phyloP scores from a whole-genome alignment of 192 early-diverging fungal species.

The Backusella sp. region DNA sequence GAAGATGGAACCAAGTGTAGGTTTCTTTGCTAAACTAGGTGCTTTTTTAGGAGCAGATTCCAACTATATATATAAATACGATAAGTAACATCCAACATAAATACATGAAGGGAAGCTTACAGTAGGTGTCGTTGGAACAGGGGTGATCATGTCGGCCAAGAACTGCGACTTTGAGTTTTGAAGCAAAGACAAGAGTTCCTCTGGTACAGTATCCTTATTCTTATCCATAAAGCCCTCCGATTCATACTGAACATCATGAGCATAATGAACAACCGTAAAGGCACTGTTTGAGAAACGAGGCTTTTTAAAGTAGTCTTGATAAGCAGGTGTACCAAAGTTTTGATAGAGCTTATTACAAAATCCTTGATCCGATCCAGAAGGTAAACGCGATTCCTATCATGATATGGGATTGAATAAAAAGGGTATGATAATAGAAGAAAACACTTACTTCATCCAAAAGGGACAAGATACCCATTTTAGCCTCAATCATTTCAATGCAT shows the following conservation, averaged over 20 bases:
- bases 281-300: slow-evolving; percentile 84
- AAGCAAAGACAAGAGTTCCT: slow-evolving; percentile 82
- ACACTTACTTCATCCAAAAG: slow-evolving; percentile 88
- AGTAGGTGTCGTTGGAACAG: slow-evolving; percentile 44
- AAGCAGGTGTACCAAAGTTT: slow-evolving; percentile 66
- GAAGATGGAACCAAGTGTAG: slow-evolving; percentile 17
- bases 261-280: slow-evolving; percentile 95
- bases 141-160: slow-evolving; percentile 75
- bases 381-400: slow-evolving; percentile 59
- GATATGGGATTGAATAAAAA: neutral
- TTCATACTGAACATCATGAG: slow-evolving; percentile 92
- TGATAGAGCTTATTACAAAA: slow-evolving; percentile 90
- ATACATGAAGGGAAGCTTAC: slow-evolving; percentile 31
- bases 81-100: neutral
- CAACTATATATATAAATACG: neutral
- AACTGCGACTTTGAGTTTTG: slow-evolving; percentile 77
- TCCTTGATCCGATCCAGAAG: slow-evolving; percentile 83
- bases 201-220: slow-evolving; percentile 97
- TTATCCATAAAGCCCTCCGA: slow-evolving; percentile 98
- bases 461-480: slow-evolving; percentile 89
- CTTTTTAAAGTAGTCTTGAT: slow-evolving; percentile 83
- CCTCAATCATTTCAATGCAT: slow-evolving; percentile 99
- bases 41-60: neutral
- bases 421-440: neutral
- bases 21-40: slow-evolving; percentile 11